Percentiles rank a stretch among this genome's conserved stretches.
phyloP scores from a whole-genome alignment of 2,329 filamentous ascomycete species.

The Scedosporium boydii region DNA sequence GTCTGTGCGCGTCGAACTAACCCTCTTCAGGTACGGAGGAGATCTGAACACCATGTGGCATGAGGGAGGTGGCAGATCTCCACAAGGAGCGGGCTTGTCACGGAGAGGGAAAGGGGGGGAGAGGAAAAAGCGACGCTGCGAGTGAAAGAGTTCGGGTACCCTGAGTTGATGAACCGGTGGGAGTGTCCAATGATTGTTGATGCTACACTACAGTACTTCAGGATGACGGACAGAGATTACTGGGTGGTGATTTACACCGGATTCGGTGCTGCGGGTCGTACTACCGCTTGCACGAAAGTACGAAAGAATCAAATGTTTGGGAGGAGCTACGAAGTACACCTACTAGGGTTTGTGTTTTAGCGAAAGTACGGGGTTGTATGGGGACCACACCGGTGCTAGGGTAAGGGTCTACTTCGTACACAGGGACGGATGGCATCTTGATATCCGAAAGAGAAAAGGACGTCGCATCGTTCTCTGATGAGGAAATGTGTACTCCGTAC shows the following conservation, averaged over 20 bases:
- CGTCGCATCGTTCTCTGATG: no score
- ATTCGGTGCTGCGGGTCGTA: not conserved
- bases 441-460: not conserved
- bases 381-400: not conserved
- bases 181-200: not conserved
- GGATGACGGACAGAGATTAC: not conserved
- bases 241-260: not conserved
- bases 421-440: not conserved
- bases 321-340: no score
- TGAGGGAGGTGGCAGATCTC: not conserved
- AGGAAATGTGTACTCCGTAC: no score
- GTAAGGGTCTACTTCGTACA: not conserved
- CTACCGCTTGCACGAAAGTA: not conserved
- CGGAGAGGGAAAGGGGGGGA: not conserved
- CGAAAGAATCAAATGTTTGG: no score
- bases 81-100: not conserved
- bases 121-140: not conserved
- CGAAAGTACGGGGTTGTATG: conserved; percentile 1
- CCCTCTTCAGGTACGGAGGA: not conserved
- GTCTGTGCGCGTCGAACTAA: not conserved
- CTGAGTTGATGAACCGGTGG: not conserved
- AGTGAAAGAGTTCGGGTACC: not conserved
- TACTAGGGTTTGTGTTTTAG: not conserved
- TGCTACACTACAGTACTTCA: not conserved
- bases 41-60: conserved; percentile 1